These are phyloP conservation scores for Hyaloscypha hepaticicola DNA, from an alignment of 495 filamentous ascomycete genomes.

Conservation along the genomic window DNA sequence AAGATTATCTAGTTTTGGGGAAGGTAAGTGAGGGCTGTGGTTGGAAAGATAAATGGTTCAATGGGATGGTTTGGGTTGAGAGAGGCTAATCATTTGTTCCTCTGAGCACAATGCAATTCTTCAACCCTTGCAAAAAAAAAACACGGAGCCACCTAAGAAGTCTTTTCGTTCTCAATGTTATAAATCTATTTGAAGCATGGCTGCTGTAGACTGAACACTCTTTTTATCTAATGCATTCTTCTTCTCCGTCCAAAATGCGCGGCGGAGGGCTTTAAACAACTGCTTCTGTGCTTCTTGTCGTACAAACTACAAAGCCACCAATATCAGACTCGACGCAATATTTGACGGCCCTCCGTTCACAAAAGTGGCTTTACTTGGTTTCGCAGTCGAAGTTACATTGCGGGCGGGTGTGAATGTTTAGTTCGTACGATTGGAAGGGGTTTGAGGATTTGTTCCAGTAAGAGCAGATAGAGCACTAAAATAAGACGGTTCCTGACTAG, in stretches of 20 bases:
- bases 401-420: neutral
- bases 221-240: too few species aligned
- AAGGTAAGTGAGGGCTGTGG: neutral
- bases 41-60: neutral
- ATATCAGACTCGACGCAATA: neutral
- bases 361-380: neutral
- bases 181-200: too few species aligned
- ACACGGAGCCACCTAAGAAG: too few species aligned
- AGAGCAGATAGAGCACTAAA: conserved; percentile 36
- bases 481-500: conserved; percentile 57
- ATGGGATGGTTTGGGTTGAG: conserved; percentile 1
- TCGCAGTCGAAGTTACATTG: neutral
- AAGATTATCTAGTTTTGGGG: neutral
- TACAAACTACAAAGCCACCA: neutral
- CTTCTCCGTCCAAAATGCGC: too few species aligned
- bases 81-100: neutral
- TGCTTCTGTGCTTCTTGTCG: neutral
- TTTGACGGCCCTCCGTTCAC: neutral
- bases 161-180: too few species aligned
- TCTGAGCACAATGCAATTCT: too few species aligned
- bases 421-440: neutral
- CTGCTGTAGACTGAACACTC: too few species aligned
- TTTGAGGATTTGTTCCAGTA: neutral
- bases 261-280: too few species aligned
- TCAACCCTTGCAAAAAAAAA: too few species aligned